Conservation (phyloP, 2,329 filamentous ascomycete species). For the Pyrenochaeta sp. region DNA sequence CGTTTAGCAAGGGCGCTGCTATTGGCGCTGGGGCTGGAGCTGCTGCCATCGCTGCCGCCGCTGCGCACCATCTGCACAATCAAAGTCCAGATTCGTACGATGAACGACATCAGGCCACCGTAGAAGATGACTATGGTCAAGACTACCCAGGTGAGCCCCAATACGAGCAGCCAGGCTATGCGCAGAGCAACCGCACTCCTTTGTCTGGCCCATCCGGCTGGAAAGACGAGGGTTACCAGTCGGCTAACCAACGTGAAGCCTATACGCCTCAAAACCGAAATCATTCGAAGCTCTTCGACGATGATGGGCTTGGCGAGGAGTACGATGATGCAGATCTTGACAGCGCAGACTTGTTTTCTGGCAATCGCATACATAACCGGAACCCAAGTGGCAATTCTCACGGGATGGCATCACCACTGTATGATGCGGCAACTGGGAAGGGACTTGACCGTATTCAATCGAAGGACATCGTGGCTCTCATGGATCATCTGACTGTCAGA, state of each 20-base stretch:
- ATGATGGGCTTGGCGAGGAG: constrained; percentile 65
- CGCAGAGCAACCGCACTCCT: constrained; percentile 42
- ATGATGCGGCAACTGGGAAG: constrained; percentile 86
- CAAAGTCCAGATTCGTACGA: constrained; percentile 36
- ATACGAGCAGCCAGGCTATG: constrained; percentile 42
- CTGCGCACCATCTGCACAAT: constrained; percentile 53
- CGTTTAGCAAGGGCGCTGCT: constrained; percentile 41
- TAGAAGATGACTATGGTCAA: constrained; percentile 49
- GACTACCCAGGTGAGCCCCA: constrained; percentile 45
- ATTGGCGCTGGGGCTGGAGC: constrained; percentile 60
- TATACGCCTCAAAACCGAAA: constrained; percentile 55
- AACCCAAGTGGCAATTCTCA: constrained; percentile 91
- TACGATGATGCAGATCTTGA: constrained; percentile 53
- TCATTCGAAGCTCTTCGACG: constrained; percentile 61
- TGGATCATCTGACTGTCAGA: constrained; percentile 97
- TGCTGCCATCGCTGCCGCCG: constrained; percentile 63
- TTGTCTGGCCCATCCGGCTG: constrained; percentile 63
- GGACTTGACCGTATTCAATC: constrained; percentile 93
- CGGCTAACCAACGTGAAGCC: constrained; percentile 69
- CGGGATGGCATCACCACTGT: constrained; percentile 87
- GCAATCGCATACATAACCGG: constrained; percentile 62
- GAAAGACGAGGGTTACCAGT: constrained; percentile 90
- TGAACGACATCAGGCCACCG: constrained; percentile 44
- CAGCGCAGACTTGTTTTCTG: constrained; percentile 55
- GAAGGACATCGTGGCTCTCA: constrained; percentile 94